These are phyloP conservation scores for Melaleuca quinquenervia DNA, from an alignment of 345 rosid genomes.

Conservation along the genomic window DNA sequence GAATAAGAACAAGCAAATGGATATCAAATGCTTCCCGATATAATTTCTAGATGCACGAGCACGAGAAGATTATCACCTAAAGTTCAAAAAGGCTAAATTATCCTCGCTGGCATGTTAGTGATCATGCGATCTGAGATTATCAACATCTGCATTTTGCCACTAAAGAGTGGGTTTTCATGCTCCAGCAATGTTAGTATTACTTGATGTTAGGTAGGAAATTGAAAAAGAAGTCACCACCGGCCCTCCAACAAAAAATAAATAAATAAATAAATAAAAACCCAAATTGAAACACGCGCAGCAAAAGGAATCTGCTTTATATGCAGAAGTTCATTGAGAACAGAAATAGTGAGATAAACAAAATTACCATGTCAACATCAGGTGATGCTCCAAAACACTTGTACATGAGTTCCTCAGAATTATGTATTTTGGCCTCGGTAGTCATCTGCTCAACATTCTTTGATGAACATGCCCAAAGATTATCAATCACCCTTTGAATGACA, in stretches of 20 bases:
- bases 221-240: neutral
- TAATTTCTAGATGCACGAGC: neutral
- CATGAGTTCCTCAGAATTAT: neutral
- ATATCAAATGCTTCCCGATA: neutral
- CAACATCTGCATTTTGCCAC: neutral
- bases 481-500: conserved; percentile 44
- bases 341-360: neutral
- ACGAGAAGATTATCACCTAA: neutral
- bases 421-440: conserved; percentile 13
- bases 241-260: no score
- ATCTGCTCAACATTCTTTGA: conserved; percentile 11
- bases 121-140: neutral
- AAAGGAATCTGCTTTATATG: no score
- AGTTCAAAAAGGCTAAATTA: neutral
- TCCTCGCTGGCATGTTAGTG: neutral
- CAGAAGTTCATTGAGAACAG: no score
- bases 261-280: no score
- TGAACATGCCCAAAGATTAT: conserved; percentile 44
- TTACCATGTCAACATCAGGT: neutral
- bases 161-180: neutral
- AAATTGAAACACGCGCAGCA: no score
- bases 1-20: neutral
- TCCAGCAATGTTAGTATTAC: neutral
- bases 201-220: neutral
- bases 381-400: neutral